Evolutionary conservation across 2,329 filamentous ascomycete species (phyloP).

Genomic region (Orbilia oligospora): DNA sequence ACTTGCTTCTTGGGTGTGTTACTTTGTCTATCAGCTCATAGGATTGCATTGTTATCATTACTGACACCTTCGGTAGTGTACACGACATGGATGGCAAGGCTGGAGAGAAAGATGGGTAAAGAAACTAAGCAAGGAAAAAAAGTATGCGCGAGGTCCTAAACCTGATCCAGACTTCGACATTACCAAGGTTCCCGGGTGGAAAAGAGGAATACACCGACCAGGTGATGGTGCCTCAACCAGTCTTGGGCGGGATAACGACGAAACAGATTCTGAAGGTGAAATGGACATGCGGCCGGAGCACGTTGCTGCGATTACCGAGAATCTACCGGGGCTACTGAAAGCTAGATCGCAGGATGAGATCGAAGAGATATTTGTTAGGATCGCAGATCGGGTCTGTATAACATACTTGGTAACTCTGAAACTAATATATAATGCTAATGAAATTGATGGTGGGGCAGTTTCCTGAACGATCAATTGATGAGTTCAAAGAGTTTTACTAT

Average conservation of each 20-base stretch:
- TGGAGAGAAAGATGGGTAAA: conserved; percentile 64
- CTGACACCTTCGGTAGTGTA: conserved; percentile 47
- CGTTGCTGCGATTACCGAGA: conserved; percentile 20
- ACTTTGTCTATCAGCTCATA: not conserved
- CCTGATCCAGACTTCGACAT: conserved; percentile 43
- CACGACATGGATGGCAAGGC: conserved; percentile 60
- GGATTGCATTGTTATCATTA: not conserved
- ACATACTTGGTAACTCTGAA: not conserved
- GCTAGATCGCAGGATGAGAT: not conserved
- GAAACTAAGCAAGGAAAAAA: conserved; percentile 35
- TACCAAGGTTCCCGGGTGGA: conserved; percentile 46
- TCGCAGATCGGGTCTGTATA: conserved; percentile 25
- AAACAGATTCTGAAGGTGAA: not conserved
- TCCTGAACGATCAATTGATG: conserved; percentile 27
- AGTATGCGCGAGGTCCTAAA: conserved; percentile 25
- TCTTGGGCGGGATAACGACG: not conserved
- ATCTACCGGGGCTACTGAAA: not conserved
- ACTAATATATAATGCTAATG: not conserved
- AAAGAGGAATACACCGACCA: conserved; percentile 35
- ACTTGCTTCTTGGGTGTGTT: conserved; percentile 59
- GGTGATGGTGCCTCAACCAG: not conserved
- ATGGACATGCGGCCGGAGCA: conserved; percentile 26
- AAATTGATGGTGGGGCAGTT: conserved; percentile 1
- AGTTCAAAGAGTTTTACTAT: conserved; percentile 29
- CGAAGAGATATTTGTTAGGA: conserved; percentile 29